Conservation (phyloP, 805 yeast species). For the Teunomyces panamensis region DNA sequence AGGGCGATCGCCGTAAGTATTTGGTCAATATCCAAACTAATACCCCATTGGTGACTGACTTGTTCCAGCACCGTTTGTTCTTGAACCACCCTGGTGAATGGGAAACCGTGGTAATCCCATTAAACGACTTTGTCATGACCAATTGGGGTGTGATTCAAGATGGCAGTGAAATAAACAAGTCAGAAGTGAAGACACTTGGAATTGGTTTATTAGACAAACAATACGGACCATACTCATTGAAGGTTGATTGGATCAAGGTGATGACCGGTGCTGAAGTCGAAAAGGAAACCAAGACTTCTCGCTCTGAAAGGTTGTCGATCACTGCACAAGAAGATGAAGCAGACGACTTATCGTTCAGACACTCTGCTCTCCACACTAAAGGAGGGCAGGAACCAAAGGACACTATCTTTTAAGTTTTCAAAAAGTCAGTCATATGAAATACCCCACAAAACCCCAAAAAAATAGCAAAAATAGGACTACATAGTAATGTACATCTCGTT, state of each 20-base stretch:
- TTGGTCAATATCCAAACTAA: conserved; percentile 80
- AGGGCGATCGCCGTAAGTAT: conserved; percentile 70
- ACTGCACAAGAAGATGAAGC: conserved; percentile 7
- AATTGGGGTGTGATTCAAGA: conserved; percentile 68
- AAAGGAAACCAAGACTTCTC: conserved; percentile 35
- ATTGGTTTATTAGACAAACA: conserved; percentile 74
- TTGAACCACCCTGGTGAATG: conserved; percentile 69
- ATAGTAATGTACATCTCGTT: conserved; percentile 1
- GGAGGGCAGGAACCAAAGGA: conserved; percentile 31
- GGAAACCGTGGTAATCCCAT: conserved; percentile 80
- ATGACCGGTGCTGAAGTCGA: conserved; percentile 54
- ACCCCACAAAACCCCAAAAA: not conserved
- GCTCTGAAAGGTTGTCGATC: conserved; percentile 22
- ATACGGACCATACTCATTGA: conserved; percentile 70
- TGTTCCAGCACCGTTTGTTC: conserved; percentile 79
- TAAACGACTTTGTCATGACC: conserved; percentile 77
- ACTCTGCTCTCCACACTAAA: conserved; percentile 15
- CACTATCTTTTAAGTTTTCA: conserved; percentile 24
- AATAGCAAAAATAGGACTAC: not conserved
- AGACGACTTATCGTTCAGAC: conserved; percentile 4
- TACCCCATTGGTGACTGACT: conserved; percentile 71
- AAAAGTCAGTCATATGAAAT: not conserved
- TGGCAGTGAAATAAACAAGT: conserved; percentile 55
- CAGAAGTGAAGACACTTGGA: conserved; percentile 69
- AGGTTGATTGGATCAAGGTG: conserved; percentile 71